Evolutionary conservation across 768 basidiomycete genomes (phyloP).

Genomic region (Suillus cothurnatus): DNA sequence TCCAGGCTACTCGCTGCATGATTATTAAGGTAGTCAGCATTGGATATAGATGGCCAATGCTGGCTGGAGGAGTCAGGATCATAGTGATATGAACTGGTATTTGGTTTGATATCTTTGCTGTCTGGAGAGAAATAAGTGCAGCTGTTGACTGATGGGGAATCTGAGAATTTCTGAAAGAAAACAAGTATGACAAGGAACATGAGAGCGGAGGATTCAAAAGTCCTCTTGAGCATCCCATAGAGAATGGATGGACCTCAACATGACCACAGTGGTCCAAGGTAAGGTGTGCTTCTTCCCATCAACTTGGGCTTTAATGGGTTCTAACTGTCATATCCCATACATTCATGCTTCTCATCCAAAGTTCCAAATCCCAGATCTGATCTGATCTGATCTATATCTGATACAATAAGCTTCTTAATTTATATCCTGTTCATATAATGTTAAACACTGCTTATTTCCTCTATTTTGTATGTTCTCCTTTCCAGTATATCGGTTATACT

Average conservation of each 20-base stretch:
- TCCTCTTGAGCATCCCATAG: conserved; percentile 44
- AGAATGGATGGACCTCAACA: conserved; percentile 45
- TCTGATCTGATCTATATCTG: too few relatives aligned
- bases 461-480: too few relatives aligned
- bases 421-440: too few relatives aligned
- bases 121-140: conserved; percentile 57
- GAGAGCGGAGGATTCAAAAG: conserved; percentile 53
- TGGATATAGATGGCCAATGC: conserved; percentile 28
- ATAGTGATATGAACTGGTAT: conserved; percentile 32
- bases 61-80: conserved; percentile 28
- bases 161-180: conserved; percentile 59
- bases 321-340: too few relatives aligned
- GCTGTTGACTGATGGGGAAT: conserved; percentile 74
- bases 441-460: too few relatives aligned
- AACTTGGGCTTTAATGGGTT: background rate
- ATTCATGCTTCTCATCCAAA: too few relatives aligned
- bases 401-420: too few relatives aligned
- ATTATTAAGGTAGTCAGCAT: conserved; percentile 46
- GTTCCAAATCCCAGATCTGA: too few relatives aligned
- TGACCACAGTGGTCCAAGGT: conserved; percentile 24
- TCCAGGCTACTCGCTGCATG: conserved; percentile 56
- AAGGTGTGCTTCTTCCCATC: background rate
- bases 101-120: conserved; percentile 28
- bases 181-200: conserved; percentile 40
- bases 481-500: too few relatives aligned